Conservation (phyloP, 768 basidiomycete genomes). For the Glaciozyma antarctica region DNA sequence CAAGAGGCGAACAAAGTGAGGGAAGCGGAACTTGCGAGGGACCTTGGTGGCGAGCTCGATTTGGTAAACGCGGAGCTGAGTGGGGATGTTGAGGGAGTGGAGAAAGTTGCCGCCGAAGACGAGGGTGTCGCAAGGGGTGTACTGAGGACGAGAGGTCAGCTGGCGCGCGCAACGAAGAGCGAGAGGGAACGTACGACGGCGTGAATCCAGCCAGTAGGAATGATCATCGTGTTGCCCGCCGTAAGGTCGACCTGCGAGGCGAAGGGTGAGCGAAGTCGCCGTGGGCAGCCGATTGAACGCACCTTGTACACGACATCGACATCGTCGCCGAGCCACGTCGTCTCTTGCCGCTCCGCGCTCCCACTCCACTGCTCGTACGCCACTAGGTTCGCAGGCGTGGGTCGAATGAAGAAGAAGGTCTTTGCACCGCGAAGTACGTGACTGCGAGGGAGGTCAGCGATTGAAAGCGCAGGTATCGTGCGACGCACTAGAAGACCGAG, state of each 20-base stretch:
- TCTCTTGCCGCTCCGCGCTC: slow-evolving; percentile 69
- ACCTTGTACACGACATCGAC: slow-evolving; percentile 77
- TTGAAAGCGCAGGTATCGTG: not conserved
- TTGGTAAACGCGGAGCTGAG: slow-evolving; percentile 74
- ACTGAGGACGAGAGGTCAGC: slow-evolving; percentile 43
- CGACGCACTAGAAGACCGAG: slow-evolving; percentile 45
- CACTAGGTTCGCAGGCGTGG: slow-evolving; percentile 70
- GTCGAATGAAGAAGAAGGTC: slow-evolving; percentile 91
- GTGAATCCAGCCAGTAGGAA: slow-evolving; percentile 88
- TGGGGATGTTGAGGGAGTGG: slow-evolving; percentile 79
- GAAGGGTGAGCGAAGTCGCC: not conserved
- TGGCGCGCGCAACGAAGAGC: not conserved
- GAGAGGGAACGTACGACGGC: slow-evolving; percentile 61
- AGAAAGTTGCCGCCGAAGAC: slow-evolving; percentile 98
- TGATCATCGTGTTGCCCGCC: slow-evolving; percentile 67
- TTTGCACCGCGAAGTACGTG: slow-evolving; percentile 81
- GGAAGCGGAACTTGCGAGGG: slow-evolving; percentile 83
- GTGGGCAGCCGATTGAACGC: not conserved
- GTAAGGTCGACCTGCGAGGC: slow-evolving; percentile 50
- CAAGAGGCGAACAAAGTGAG: slow-evolving; percentile 48
- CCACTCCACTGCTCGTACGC: slow-evolving; percentile 80
- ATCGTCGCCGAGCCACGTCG: slow-evolving; percentile 84
- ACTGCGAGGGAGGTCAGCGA: slow-evolving; percentile 1
- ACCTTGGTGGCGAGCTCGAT: slow-evolving; percentile 90
- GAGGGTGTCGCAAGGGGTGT: slow-evolving; percentile 81